Percentiles rank a stretch among this genome's conserved stretches.
Evolutionary conservation across 176 grass and related monocot genomes (phyloP).

Genomic region (Juncus inflexus): DNA sequence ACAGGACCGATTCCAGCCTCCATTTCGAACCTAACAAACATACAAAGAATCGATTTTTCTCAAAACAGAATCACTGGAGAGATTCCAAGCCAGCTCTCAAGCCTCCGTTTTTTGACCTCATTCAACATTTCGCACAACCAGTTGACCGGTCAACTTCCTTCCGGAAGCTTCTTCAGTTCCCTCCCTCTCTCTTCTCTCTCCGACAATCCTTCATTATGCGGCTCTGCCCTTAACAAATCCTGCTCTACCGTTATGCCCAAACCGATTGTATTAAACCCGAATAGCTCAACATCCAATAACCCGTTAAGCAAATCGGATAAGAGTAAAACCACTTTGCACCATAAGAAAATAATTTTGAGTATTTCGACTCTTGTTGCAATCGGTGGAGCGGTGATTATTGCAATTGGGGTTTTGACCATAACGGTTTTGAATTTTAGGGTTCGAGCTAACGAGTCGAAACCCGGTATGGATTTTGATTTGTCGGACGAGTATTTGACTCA

Average conservation of each 20-base stretch:
- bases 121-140: constrained; percentile 89
- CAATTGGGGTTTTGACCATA: constrained; percentile 67
- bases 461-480: constrained; percentile 40
- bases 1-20: constrained; percentile 50
- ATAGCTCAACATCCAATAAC: constrained; percentile 47
- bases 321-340: constrained; percentile 38
- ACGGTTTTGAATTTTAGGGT: constrained; percentile 66
- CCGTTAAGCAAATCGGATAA: constrained; percentile 28
- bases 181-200: constrained; percentile 46
- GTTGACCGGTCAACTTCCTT: constrained; percentile 67
- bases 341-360: constrained; percentile 95
- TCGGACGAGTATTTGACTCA: constrained; percentile 78
- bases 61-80: constrained; percentile 67
- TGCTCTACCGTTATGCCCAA: constrained; percentile 67
- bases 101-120: constrained; percentile 42
- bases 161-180: constrained; percentile 65
- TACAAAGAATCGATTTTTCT: constrained; percentile 62
- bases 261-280: constrained; percentile 92
- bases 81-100: constrained; percentile 55
- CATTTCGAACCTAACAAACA: constrained; percentile 56
- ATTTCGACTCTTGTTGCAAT: constrained; percentile 90
- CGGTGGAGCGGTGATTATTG: constrained; percentile 55
- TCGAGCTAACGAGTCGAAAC: constrained; percentile 34
- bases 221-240: constrained; percentile 54
- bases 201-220: constrained; percentile 68